Percentiles rank a stretch among this genome's conserved stretches.
phyloP scores from a whole-genome alignment of 177 flowering plant genomes.

The Telopea speciosissima region DNA sequence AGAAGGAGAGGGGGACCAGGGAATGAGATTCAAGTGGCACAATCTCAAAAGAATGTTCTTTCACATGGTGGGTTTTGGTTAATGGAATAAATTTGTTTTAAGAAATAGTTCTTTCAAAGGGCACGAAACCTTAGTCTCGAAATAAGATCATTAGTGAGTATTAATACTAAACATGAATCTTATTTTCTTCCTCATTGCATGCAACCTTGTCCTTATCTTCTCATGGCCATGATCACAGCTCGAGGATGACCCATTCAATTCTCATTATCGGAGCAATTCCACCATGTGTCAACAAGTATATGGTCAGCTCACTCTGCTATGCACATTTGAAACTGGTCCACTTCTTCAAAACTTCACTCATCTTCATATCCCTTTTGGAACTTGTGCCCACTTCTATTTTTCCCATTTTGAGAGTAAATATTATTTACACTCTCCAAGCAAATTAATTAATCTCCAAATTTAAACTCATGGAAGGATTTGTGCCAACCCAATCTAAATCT shows the following conservation, averaged over 20 bases:
- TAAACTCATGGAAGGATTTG: not conserved
- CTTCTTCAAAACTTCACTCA: no score
- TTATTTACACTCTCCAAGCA: not conserved
- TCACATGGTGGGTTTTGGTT: slow-evolving; percentile 21
- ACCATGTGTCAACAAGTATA: not conserved
- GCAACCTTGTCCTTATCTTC: not conserved
- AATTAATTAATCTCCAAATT: not conserved
- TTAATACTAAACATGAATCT: not conserved
- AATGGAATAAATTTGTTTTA: slow-evolving; percentile 2
- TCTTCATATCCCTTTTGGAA: not conserved
- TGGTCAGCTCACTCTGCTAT: not conserved
- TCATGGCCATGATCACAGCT: not conserved
- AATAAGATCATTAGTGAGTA: not conserved
- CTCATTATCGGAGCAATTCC: not conserved
- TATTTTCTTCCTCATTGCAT: not conserved
- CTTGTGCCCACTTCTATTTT: not conserved
- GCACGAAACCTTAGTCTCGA: slow-evolving; percentile 11
- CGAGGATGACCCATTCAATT: not conserved
- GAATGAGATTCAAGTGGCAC: no score
- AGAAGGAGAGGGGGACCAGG: no score
- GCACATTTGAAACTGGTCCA: not conserved
- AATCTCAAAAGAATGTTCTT: slow-evolving; percentile 24
- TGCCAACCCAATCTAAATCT: no score
- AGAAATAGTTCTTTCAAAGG: slow-evolving; percentile 4
- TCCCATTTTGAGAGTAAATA: not conserved